Evolutionary conservation across 768 basidiomycete genomes (phyloP).

Genomic region (Tricholomella constricta): DNA sequence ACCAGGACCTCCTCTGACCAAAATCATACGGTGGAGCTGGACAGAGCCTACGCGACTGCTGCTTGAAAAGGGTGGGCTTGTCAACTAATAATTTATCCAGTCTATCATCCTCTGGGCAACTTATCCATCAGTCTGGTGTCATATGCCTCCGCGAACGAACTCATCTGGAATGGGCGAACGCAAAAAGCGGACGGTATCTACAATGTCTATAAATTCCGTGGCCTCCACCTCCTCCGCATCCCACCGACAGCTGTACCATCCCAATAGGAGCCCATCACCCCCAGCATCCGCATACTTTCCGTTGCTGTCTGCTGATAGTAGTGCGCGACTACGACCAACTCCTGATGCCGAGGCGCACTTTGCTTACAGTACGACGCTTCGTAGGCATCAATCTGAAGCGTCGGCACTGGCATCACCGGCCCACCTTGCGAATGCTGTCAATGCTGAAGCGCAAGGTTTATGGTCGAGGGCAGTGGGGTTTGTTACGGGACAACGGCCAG

Average conservation of each 20-base stretch:
- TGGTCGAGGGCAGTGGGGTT: slow-evolving; percentile 48
- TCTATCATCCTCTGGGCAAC: not conserved
- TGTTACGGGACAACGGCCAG: slow-evolving; percentile 39
- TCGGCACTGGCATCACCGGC: slow-evolving; percentile 47
- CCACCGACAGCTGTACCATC: slow-evolving; percentile 26
- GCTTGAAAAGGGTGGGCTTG: not conserved
- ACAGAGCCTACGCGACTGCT: not conserved
- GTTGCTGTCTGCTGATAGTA: slow-evolving; percentile 48
- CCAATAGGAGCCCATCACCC: slow-evolving; percentile 52
- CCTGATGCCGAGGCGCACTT: slow-evolving; percentile 74
- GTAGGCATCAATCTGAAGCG: slow-evolving; percentile 61
- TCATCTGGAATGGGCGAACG: slow-evolving; percentile 45
- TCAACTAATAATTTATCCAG: slow-evolving; percentile 1
- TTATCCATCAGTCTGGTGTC: not conserved
- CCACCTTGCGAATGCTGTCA: slow-evolving; percentile 46
- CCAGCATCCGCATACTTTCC: slow-evolving; percentile 85
- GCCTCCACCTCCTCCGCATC: slow-evolving; percentile 40
- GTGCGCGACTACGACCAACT: slow-evolving; percentile 54
- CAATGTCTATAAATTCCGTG: slow-evolving; percentile 33
- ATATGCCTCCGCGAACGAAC: slow-evolving; percentile 25
- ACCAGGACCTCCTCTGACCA: not conserved
- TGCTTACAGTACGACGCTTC: slow-evolving; percentile 79
- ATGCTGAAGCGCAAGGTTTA: slow-evolving; percentile 50
- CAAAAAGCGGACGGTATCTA: slow-evolving; percentile 41
- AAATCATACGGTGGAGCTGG: not conserved